Conservation (phyloP, 2,329 filamentous ascomycete genomes). For the Pseudogymnoascus sp. region DNA sequence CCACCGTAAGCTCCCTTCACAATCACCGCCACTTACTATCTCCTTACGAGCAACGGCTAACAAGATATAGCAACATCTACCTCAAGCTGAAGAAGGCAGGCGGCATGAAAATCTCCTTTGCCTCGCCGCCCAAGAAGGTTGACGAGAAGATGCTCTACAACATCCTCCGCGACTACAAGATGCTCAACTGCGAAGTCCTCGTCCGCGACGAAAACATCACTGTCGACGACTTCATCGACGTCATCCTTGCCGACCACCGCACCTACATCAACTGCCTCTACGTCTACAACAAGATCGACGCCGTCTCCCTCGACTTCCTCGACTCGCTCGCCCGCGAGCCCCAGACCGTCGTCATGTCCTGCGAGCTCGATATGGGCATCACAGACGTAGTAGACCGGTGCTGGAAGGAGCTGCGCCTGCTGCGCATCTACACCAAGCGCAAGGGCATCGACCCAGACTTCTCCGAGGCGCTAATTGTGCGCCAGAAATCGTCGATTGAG, state of each 20-base stretch:
- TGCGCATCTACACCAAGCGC: conserved; percentile 93
- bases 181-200: conserved; percentile 93
- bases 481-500: conserved; percentile 80
- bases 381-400: conserved; percentile 89
- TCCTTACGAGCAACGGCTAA: conserved; percentile 8
- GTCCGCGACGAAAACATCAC: conserved; percentile 92
- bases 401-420: conserved; percentile 86
- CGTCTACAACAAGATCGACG: conserved; percentile 99
- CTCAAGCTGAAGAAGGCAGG: conserved; percentile 92
- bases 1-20: conserved; percentile 85
- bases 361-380: conserved; percentile 89
- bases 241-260: conserved; percentile 97
- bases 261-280: conserved; percentile 95
- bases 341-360: conserved; percentile 93
- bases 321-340: conserved; percentile 88
- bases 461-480: conserved; percentile 82
- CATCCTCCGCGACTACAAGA: conserved; percentile 96
- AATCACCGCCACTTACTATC: conserved; percentile 14
- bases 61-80: conserved; percentile 72
- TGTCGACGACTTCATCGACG: conserved; percentile 97
- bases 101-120: conserved; percentile 98
- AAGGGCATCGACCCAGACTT: conserved; percentile 90
- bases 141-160: conserved; percentile 99
- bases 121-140: conserved; percentile 75
- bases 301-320: conserved; percentile 85